These are phyloP conservation scores for Stereocaulon alpinum DNA, from an alignment of 495 filamentous ascomycete species.

Conservation along the genomic window DNA sequence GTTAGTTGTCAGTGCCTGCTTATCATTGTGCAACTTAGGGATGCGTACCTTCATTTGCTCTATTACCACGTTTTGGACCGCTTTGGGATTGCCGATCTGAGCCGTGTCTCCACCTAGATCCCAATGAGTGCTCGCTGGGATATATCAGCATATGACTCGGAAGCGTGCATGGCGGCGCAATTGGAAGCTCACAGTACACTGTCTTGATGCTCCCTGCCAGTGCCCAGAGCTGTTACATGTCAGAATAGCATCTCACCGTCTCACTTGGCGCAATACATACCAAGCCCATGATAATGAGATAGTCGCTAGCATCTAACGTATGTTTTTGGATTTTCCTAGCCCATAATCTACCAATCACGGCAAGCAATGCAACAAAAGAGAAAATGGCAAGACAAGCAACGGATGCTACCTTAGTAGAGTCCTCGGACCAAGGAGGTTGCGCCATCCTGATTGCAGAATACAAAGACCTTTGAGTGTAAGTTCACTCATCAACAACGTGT, in stretches of 20 bases:
- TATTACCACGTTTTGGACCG: slow-evolving; percentile 2
- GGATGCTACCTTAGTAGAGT: slow-evolving; percentile 7
- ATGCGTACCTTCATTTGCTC: slow-evolving; percentile 10
- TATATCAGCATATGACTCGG: not conserved
- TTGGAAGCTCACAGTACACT: slow-evolving; percentile 8
- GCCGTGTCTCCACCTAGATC: slow-evolving; percentile 8
- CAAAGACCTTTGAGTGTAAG: too few relatives aligned
- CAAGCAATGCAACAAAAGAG: slow-evolving; percentile 12
- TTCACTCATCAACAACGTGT: not conserved
- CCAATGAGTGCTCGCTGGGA: slow-evolving; percentile 12
- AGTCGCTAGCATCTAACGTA: slow-evolving; percentile 11
- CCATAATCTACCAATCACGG: slow-evolving; percentile 16
- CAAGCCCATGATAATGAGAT: slow-evolving; percentile 13
- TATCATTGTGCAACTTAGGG: not conserved
- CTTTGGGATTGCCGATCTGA: slow-evolving; percentile 10
- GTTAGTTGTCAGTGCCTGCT: not conserved
- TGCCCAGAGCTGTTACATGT: slow-evolving; percentile 14
- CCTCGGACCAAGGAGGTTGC: not conserved
- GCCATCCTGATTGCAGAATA: not conserved
- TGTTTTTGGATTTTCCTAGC: slow-evolving; percentile 13
- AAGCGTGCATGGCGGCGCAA: not conserved
- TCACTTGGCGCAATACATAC: not conserved
- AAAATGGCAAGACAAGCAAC: slow-evolving; percentile 13
- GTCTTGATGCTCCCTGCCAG: slow-evolving; percentile 7
- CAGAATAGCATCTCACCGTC: not conserved